Conservation (phyloP, 2,329 filamentous ascomycete genomes). For the Colletotrichum plurivorum region DNA sequence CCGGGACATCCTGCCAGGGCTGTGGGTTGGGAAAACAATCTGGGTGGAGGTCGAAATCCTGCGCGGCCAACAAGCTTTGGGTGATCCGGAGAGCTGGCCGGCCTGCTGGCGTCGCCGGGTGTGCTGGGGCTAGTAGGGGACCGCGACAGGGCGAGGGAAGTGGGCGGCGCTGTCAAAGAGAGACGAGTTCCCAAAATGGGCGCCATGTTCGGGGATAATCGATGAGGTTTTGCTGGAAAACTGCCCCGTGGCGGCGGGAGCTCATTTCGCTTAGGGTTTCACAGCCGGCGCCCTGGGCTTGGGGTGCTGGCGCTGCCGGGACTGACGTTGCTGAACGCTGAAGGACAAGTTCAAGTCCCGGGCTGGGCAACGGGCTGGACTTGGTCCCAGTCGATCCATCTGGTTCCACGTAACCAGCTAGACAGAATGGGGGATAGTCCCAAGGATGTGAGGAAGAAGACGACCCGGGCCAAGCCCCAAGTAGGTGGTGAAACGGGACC, state of each 20-base stretch:
- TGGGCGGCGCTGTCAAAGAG: constrained; percentile 31
- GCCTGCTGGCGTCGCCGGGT: constrained; percentile 25
- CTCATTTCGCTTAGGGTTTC: constrained; percentile 42
- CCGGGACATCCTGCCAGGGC: constrained; percentile 20
- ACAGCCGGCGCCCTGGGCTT: constrained; percentile 28
- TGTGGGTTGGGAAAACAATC: constrained; percentile 3
- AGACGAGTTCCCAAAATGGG: constrained; percentile 26
- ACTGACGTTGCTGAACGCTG: constrained; percentile 28
- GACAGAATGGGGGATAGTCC: constrained; percentile 29
- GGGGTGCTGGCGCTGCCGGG: constrained; percentile 21
- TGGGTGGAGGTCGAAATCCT: neutral
- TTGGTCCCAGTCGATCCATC: constrained; percentile 29
- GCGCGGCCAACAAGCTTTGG: constrained; percentile 26
- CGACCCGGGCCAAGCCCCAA: constrained; percentile 30
- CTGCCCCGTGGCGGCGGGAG: constrained; percentile 38
- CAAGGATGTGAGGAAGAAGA: constrained; percentile 9
- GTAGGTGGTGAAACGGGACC: constrained; percentile 32
- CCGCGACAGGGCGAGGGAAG: constrained; percentile 21
- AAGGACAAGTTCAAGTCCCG: constrained; percentile 19
- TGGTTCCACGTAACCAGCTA: constrained; percentile 36
- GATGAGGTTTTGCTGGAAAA: constrained; percentile 26
- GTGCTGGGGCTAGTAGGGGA: constrained; percentile 1
- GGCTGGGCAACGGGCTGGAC: constrained; percentile 24
- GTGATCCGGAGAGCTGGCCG: constrained; percentile 33
- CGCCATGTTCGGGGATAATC: constrained; percentile 21